These are phyloP conservation scores for Colletotrichum simmondsii DNA, from an alignment of 2,329 filamentous ascomycete genomes.

Conservation along the genomic window DNA sequence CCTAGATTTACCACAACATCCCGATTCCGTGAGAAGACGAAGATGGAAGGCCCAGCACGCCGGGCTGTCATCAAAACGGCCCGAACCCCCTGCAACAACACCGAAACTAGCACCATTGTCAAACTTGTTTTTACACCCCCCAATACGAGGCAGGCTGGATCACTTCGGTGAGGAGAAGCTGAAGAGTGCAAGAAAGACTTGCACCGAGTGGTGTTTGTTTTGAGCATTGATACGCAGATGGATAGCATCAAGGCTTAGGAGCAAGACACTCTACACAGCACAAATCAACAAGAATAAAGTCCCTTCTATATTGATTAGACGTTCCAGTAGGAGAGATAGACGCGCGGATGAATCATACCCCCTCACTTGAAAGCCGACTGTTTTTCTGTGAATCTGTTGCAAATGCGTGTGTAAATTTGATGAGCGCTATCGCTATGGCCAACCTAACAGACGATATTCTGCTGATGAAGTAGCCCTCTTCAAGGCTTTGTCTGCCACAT, in stretches of 20 bases:
- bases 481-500: background rate
- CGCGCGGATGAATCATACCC: constrained; percentile 22
- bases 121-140: constrained; percentile 24
- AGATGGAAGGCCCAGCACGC: constrained; percentile 6
- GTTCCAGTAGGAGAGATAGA: constrained; percentile 17
- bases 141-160: constrained; percentile 23
- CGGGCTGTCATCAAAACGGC: background rate
- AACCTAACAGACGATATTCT: background rate
- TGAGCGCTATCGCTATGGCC: background rate
- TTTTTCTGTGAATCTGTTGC: background rate
- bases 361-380: background rate
- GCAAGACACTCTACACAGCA: constrained; percentile 33
- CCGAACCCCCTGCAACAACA: constrained; percentile 12
- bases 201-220: constrained; percentile 34
- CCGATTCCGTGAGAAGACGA: background rate
- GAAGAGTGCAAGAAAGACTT: constrained; percentile 32
- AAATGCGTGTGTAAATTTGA: background rate
- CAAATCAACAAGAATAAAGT: constrained; percentile 25
- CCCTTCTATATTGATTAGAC: constrained; percentile 27
- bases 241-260: constrained; percentile 34
- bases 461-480: background rate
- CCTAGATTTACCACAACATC: constrained; percentile 9
- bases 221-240: constrained; percentile 24
- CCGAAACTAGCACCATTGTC: constrained; percentile 30
- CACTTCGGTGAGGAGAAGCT: constrained; percentile 21